These are phyloP conservation scores for Nitzschia palea DNA, from an alignment of 108 stramenopile species.

Conservation along the genomic window DNA sequence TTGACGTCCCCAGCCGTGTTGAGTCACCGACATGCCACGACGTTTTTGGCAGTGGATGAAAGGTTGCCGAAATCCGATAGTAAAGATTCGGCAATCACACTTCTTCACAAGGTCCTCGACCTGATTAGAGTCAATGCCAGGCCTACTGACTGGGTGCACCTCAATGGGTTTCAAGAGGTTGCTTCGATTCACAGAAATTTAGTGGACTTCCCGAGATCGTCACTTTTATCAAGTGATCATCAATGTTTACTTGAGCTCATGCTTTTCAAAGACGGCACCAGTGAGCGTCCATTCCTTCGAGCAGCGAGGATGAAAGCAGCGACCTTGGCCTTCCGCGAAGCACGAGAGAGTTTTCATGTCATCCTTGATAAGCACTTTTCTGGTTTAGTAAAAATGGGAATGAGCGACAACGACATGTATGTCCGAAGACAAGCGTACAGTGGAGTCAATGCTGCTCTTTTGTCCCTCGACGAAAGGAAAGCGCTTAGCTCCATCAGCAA, in stretches of 20 bases:
- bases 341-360: constrained; percentile 37
- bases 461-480: constrained; percentile 17
- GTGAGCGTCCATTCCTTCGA: constrained; percentile 25
- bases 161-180: constrained; percentile 10
- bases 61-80: not conserved
- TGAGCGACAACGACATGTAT: constrained; percentile 14
- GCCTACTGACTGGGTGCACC: constrained; percentile 7
- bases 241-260: constrained; percentile 15
- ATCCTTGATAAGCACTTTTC: constrained; percentile 24
- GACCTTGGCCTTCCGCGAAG: constrained; percentile 36
- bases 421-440: constrained; percentile 29
- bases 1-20: constrained; percentile 9
- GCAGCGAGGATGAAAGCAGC: constrained; percentile 33
- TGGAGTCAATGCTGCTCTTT: constrained; percentile 13
- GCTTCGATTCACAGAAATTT: not conserved
- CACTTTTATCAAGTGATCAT: constrained; percentile 14
- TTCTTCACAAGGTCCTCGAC: constrained; percentile 24
- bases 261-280: constrained; percentile 23
- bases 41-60: not conserved
- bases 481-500: constrained; percentile 14
- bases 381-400: constrained; percentile 21
- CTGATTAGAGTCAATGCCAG: constrained; percentile 13
- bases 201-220: not conserved
- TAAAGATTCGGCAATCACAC: not conserved
- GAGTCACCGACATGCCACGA: not conserved